A percentile compares a stretch with the other conserved stretches of the same genome.
These are phyloP conservation scores for Tulasnella sp. DNA, from an alignment of 768 basidiomycete genomes.

Conservation along the genomic window DNA sequence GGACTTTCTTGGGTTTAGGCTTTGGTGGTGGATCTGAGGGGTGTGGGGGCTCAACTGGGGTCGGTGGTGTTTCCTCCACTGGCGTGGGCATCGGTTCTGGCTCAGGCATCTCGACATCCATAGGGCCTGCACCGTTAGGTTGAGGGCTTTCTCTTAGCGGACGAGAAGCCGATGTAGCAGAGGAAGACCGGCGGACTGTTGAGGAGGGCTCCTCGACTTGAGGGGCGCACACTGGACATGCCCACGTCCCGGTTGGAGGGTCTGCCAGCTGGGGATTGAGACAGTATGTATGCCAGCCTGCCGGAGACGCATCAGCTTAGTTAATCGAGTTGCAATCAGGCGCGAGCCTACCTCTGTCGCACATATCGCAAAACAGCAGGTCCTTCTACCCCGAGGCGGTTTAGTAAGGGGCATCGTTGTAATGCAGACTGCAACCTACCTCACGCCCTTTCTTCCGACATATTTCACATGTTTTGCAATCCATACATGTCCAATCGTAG, in stretches of 20 bases:
- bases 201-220: constrained; percentile 8
- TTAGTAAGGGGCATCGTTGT: constrained; percentile 1
- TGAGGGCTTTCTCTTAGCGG: constrained; percentile 8
- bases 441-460: constrained; percentile 80
- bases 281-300: constrained; percentile 81
- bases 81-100: neutral
- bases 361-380: constrained; percentile 86
- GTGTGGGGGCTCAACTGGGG: neutral
- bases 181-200: constrained; percentile 21
- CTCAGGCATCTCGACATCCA: neutral
- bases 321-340: constrained; percentile 16
- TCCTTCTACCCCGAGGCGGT: constrained; percentile 37
- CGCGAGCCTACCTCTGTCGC: constrained; percentile 63
- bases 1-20: constrained; percentile 16
- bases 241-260: constrained; percentile 67
- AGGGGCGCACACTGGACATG: constrained; percentile 51
- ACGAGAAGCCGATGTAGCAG: constrained; percentile 36
- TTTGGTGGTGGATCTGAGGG: constrained; percentile 15
- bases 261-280: constrained; percentile 57
- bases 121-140: neutral
- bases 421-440: constrained; percentile 37
- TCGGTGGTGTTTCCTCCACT: neutral
- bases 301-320: neutral
- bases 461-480: constrained; percentile 87
- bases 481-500: constrained; percentile 80